Base-by-base conservation (phyloP, 1,284 basidiomycete genomes). In the Nidula niveotomentosa region DNA sequence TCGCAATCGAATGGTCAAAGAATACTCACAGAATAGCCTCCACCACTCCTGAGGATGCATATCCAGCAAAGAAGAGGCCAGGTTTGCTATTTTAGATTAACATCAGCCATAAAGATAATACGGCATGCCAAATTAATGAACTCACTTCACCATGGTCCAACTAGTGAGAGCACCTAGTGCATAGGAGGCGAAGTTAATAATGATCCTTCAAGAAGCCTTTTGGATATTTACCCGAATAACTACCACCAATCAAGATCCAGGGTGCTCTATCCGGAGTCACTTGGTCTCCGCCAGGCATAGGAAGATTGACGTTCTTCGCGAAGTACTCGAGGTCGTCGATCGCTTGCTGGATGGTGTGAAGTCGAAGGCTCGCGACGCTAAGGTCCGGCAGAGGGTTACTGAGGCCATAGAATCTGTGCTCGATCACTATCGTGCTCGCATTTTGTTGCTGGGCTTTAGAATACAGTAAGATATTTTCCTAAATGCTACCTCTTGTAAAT, bases 241-340 rank as follows among this genome's bases (percentile, higher is more conserved):
- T 88, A 34, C 87, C 86, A n/a, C 89, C 88, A 36, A 86, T 66
- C 23, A 89, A 65, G 45, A 90, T 72, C 89, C 88, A 90, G 6
- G 85, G 84, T 0, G 82, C 81, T 52, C 80, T 77, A 48, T 75
- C 75, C 1, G 87, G 84, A 30, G 76, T 77, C 8, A 89, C 54
- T 45, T 73, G 64, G 57, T 81, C 77, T 4, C 88, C 88, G 45
- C 79, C 78, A 0, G 86, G 85, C 80, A 85, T 85, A 1, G 88
- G 83, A 37, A 90, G 74, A 34, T 80, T 69, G 2, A 83, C 88
- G 60, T 80, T 89, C 58, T 84, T 73, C 9, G 85, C 79, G 62
- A 91, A 91, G 69, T 86, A 88, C 41, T 76, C 84, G 30, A 90
- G 68, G 63, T 91, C 88, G 52, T 88, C 81, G 51, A 88, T 81